Conservation (phyloP, 257 asterid species). For the Plantago major region DNA sequence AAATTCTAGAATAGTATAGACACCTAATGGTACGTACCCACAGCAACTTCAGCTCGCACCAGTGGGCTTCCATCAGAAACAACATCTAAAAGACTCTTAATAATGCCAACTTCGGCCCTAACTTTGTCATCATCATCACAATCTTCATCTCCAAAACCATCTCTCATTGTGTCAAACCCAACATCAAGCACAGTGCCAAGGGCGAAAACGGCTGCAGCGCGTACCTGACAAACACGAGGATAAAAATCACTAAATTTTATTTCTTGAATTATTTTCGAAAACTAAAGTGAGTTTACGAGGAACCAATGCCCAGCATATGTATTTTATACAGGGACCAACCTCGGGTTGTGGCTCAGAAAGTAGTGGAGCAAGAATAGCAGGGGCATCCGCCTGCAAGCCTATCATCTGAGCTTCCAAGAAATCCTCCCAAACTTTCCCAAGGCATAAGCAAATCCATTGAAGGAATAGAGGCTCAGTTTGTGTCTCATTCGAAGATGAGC, state of each 20-base stretch:
- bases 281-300: background rate
- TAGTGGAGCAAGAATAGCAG: slow-evolving; percentile 73
- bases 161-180: slow-evolving; percentile 74
- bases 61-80: slow-evolving; percentile 96
- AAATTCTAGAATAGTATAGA: slow-evolving; percentile 11
- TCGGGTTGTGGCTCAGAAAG: slow-evolving; percentile 98
- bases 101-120: slow-evolving; percentile 66
- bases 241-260: background rate
- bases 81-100: slow-evolving; percentile 69
- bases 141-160: slow-evolving; percentile 77
- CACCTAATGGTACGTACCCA: slow-evolving; percentile 52
- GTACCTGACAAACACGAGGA: slow-evolving; percentile 44
- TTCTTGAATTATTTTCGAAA: background rate
- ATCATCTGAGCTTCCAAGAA: slow-evolving; percentile 73
- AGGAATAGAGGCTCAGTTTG: slow-evolving; percentile 88
- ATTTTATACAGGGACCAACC: slow-evolving; percentile 39
- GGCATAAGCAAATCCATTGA: slow-evolving; percentile 97
- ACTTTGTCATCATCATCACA: slow-evolving; percentile 88
- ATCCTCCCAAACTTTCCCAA: slow-evolving; percentile 98
- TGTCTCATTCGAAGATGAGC: slow-evolving; percentile 68
- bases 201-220: slow-evolving; percentile 94
- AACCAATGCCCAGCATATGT: background rate
- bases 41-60: slow-evolving; percentile 98
- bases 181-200: slow-evolving; percentile 82
- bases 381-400: slow-evolving; percentile 86